Evolutionary conservation across 2,329 filamentous ascomycete genomes (phyloP), one percentile per base, ranked within the genome.

Genomic region (Esteya vermicola): DNA sequence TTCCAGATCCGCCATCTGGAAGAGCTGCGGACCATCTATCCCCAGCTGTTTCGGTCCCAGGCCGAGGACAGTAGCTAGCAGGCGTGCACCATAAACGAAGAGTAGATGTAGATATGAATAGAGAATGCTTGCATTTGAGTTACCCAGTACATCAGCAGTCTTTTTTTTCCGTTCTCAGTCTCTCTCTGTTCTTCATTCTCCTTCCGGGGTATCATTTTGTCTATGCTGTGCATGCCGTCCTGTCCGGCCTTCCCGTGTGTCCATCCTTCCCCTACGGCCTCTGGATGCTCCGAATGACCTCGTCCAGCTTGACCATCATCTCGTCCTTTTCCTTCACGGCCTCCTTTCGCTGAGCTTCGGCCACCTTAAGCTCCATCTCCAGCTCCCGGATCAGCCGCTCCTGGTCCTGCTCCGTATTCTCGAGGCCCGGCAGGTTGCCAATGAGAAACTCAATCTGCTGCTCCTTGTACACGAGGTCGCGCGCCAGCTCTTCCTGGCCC

Each of bases 41-140:
- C 91, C 0, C 77, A 93, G 42, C 75, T 94, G 46, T 95, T 98
- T n/a, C n/a, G n/a, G n/a, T n/a, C n/a, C n/a, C 68, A 91, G 83
- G 57, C 31, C 36, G n/a, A 9, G 4, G 3, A 10, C 34, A n/a
- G 18, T 13, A 21, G 12, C 18, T 21, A 14, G 16, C 18, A n/a
- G n/a, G n/a, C n/a, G n/a, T n/a, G n/a, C n/a, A n/a, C n/a, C n/a
- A 19, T 18, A 36, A n/a, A 36, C 14, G 21, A 26, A 4, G 21
- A 28, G 12, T 33, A 28, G 12, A 28, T 4, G 16, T 23, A 19
- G 10, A 10, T 21, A 9, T 12, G 18, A 31, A 13, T 30, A 31
- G 10, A 30, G 14, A 7, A 19, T 21, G n/a, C 12, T 10, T n/a
- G 10, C n/a, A n/a, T n/a, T n/a, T n/a, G n/a, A n/a, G n/a, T n/a